Evolutionary conservation across 73 alveolate genomes (phyloP).

Genomic region (Breviolum minutum): DNA sequence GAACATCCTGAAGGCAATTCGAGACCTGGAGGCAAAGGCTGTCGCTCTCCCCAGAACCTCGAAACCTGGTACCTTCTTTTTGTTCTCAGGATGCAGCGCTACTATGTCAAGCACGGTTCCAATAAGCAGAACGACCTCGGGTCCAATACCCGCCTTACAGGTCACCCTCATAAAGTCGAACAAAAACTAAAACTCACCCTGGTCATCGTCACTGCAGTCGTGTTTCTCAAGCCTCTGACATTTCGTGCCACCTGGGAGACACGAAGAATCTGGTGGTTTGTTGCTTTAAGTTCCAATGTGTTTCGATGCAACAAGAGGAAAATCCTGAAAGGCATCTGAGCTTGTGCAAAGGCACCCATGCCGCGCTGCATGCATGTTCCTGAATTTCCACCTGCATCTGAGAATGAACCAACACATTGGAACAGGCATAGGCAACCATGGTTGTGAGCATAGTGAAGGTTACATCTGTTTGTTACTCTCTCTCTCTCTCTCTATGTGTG

Average conservation of each 20-base stretch:
- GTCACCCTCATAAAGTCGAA: too few species aligned
- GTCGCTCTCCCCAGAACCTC: not conserved
- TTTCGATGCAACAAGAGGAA: not conserved
- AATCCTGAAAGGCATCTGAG: not conserved
- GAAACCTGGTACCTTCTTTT: not conserved
- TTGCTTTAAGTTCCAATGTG: not conserved
- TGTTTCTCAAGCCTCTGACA: not conserved
- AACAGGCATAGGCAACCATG: too few species aligned
- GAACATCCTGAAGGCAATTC: slow-evolving; percentile 65
- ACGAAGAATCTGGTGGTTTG: not conserved
- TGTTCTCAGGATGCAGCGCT: not conserved
- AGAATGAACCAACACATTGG: too few species aligned
- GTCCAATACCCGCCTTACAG: not conserved
- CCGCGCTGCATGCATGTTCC: slow-evolving; percentile 21
- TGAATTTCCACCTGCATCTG: slow-evolving; percentile 44
- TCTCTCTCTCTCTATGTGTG: too few species aligned
- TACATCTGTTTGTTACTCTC: too few species aligned
- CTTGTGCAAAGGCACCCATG: slow-evolving; percentile 22
- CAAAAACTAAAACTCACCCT: not conserved
- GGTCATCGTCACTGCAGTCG: not conserved
- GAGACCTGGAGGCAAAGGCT: not conserved
- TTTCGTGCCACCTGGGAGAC: slow-evolving; percentile 25
- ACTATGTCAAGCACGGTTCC: slow-evolving; percentile 41
- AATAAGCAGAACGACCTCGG: slow-evolving; percentile 37
- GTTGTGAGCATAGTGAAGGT: too few species aligned